Base-by-base conservation (phyloP, 768 basidiomycete genomes). In the Multifurca ochricompacta region DNA sequence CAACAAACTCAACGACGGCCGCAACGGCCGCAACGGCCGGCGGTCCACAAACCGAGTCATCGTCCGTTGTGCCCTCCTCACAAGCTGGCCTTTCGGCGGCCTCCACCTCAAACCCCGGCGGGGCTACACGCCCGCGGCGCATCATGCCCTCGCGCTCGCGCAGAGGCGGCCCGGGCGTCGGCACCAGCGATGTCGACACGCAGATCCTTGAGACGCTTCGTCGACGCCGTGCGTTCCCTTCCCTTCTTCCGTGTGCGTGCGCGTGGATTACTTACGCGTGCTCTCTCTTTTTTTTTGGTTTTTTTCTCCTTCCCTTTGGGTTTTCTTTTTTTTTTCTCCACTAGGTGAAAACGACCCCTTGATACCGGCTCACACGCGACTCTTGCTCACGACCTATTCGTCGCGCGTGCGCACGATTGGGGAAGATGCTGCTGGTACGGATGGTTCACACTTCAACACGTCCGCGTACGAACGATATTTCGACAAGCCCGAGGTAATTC, bases 121-220 rank as follows among this genome's bases (percentile, higher is more conserved):
- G 39, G 13, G 27, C 37, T 30, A 67, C 71, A 58, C 81, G 78
- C 52, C 83, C 82, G 69, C 87, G 85, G 70, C 83, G 91, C 67
- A 83, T 91, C 40, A 72, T 91, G 53, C 91, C 91, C 39, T 79
- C 87, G 68, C 80, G 91, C 63, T 79, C 85, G 52, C 77, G 88
- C 62, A 79, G 91, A 52, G 85, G 87, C 51, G 88, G 87, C 14
- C 84, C 86, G 27, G 88, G 87, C 32, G 79, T 88, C 47, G 88
- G 91, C 52, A 84, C 71, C 56, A 82, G 83, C 66, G 87, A 90
- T 66, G 75, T 83, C 16, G 91, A 94, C 72, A 62, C 81, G 51
- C 83, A 90, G 81, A 87, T 94, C 67, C 69, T 91, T 59, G 90
- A 92, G 62, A 85, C 83, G 59, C 77, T 85, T 63, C 81, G 81